Conservation (phyloP, 257 asterid genomes). For the Catharanthus roseus region DNA sequence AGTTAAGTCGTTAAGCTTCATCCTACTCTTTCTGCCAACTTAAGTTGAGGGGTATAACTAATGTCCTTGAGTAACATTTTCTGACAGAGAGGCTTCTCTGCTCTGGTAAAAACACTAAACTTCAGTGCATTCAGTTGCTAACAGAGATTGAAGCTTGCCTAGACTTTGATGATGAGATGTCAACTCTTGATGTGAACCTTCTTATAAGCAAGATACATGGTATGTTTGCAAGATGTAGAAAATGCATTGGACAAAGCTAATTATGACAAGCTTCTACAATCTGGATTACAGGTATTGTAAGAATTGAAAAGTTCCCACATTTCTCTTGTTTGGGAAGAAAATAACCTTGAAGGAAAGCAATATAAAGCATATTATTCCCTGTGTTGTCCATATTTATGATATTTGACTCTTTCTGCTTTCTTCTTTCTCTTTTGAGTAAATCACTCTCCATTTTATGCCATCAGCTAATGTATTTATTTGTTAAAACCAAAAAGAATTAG, state of each 20-base stretch:
- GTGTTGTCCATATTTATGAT: no score
- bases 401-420: not conserved
- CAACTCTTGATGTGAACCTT: slow-evolving; percentile 57
- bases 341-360: not conserved
- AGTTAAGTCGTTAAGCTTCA: not conserved
- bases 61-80: slow-evolving; percentile 1
- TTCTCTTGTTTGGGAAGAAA: not conserved
- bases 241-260: slow-evolving; percentile 79
- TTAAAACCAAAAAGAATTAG: not conserved
- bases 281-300: slow-evolving; percentile 79
- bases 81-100: slow-evolving; percentile 81
- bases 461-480: not conserved
- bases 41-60: not conserved
- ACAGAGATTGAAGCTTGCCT: slow-evolving; percentile 97
- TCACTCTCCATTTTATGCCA: not conserved
- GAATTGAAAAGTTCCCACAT: not conserved
- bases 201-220: slow-evolving; percentile 40
- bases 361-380: not conserved
- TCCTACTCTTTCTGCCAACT: not conserved
- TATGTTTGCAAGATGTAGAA: slow-evolving; percentile 73
- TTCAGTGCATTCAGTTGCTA: slow-evolving; percentile 80
- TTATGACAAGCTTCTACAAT: slow-evolving; percentile 86
- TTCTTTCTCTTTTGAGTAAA: not conserved
- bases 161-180: slow-evolving; percentile 98
- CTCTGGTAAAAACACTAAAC: slow-evolving; percentile 65